phyloP scores from a whole-genome alignment of 345 rosid genomes.

The Syzygium grande region DNA sequence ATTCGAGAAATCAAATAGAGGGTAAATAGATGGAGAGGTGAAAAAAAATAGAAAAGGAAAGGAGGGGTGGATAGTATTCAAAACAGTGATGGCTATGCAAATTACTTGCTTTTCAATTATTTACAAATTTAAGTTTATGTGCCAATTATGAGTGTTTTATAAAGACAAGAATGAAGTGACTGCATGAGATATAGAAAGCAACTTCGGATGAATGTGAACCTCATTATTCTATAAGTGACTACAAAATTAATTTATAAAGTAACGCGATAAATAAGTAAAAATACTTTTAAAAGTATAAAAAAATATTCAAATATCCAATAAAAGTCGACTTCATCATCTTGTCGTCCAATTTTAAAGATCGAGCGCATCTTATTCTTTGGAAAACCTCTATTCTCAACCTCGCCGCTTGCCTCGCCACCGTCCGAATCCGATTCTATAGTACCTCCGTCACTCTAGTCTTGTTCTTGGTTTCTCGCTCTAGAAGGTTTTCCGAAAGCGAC shows the following conservation, averaged over 20 bases:
- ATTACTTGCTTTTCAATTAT: neutral
- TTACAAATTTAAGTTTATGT: neutral
- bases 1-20: too few species aligned
- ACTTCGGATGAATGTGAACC: neutral
- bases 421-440: neutral
- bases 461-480: neutral
- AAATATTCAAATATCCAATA: neutral
- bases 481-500: neutral
- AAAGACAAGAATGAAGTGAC: neutral
- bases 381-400: neutral
- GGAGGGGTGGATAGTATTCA: too few species aligned
- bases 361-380: neutral
- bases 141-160: neutral
- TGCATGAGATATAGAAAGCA: neutral
- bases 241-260: neutral
- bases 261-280: neutral
- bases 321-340: neutral
- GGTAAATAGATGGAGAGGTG: neutral
- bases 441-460: neutral
- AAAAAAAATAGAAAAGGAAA: neutral
- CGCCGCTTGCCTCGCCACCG: neutral
- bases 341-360: neutral
- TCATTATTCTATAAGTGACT: neutral
- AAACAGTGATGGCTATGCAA: too few species aligned
- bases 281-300: neutral